These are phyloP conservation scores for Aspergillus unguis DNA, from an alignment of 2,329 filamentous ascomycete species.

Conservation along the genomic window DNA sequence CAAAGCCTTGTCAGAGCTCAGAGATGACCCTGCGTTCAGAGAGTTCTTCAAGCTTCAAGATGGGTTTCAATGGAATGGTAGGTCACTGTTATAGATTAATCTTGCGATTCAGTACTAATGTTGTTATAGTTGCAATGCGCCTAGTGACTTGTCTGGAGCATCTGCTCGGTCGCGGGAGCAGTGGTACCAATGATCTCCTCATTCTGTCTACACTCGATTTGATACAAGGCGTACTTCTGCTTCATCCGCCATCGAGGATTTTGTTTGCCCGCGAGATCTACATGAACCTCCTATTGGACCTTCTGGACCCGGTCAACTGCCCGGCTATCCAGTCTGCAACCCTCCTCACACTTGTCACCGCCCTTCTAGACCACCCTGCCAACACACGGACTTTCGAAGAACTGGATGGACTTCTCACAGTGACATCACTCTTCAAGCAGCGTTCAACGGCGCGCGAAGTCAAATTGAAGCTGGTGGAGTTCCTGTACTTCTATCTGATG, in stretches of 20 bases:
- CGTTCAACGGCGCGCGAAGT: conserved; percentile 81
- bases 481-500: conserved; percentile 98
- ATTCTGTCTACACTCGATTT: conserved; percentile 85
- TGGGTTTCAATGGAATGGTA: conserved; percentile 93
- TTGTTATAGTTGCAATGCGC: conserved; percentile 67
- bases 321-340: conserved; percentile 88
- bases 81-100: conserved; percentile 12
- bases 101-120: not conserved
- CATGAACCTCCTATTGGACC: conserved; percentile 95
- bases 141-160: conserved; percentile 82
- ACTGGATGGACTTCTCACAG: conserved; percentile 84
- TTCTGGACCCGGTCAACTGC: conserved; percentile 88
- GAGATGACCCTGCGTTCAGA: conserved; percentile 80
- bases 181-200: conserved; percentile 80
- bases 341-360: conserved; percentile 83
- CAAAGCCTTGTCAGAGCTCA: conserved; percentile 67
- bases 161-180: conserved; percentile 74
- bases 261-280: conserved; percentile 86
- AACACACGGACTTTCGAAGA: conserved; percentile 91
- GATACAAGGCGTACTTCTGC: conserved; percentile 79
- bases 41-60: conserved; percentile 97
- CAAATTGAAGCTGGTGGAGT: conserved; percentile 94
- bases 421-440: conserved; percentile 90
- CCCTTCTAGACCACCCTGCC: conserved; percentile 76
- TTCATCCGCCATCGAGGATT: conserved; percentile 84